Conservation (phyloP, 495 filamentous ascomycete genomes). For the Letharia columbiana region DNA sequence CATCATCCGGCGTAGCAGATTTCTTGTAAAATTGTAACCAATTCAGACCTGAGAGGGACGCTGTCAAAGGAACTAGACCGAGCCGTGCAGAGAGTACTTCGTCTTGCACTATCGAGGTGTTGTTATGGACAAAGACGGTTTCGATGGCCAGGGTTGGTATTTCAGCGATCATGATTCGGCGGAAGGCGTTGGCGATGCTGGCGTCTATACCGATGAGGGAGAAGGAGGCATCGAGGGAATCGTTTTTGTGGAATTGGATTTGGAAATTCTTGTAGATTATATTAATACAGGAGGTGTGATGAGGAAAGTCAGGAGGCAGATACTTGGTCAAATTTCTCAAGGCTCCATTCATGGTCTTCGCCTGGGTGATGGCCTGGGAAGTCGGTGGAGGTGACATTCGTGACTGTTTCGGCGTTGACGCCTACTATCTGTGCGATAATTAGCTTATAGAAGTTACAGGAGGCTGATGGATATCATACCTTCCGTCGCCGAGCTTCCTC, state of each 20-base stretch:
- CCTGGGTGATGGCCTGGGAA: slow-evolving; percentile 85
- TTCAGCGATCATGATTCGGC: slow-evolving; percentile 91
- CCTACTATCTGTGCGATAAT: slow-evolving; percentile 56
- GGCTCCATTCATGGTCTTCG: slow-evolving; percentile 81
- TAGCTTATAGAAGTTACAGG: slow-evolving; percentile 1
- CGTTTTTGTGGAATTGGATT: slow-evolving; percentile 76
- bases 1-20: slow-evolving; percentile 33
- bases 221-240: slow-evolving; percentile 67
- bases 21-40: slow-evolving; percentile 72
- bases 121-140: slow-evolving; percentile 80
- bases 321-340: slow-evolving; percentile 59
- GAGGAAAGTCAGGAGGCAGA: slow-evolving; percentile 24
- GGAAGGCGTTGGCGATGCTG: slow-evolving; percentile 93
- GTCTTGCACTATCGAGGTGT: slow-evolving; percentile 95
- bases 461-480: slow-evolving; percentile 32
- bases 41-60: slow-evolving; percentile 61
- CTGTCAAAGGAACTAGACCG: slow-evolving; percentile 82
- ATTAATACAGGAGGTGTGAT: slow-evolving; percentile 16
- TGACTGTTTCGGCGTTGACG: slow-evolving; percentile 80
- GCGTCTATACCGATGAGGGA: slow-evolving; percentile 88
- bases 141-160: slow-evolving; percentile 92
- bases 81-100: slow-evolving; percentile 86
- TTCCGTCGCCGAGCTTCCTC: slow-evolving; percentile 44
- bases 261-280: slow-evolving; percentile 44
- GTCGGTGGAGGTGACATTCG: slow-evolving; percentile 77